Conservation (phyloP, 2,329 filamentous ascomycete species). For the Fusarium caatingaense region DNA sequence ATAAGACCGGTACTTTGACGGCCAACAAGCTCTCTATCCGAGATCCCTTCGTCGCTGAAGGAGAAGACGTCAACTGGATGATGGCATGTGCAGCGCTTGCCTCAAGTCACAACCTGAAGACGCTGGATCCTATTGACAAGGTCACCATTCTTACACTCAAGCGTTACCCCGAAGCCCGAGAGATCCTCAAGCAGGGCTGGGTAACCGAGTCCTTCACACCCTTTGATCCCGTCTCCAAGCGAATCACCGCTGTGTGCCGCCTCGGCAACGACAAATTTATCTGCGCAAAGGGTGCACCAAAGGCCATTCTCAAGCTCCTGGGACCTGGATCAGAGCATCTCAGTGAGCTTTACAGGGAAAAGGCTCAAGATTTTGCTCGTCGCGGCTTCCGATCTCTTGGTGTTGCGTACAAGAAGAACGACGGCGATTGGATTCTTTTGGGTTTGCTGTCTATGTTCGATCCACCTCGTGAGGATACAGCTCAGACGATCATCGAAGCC, state of each 20-base stretch:
- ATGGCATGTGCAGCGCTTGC: slow-evolving; percentile 33
- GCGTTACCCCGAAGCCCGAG: slow-evolving; percentile 22
- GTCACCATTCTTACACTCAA: slow-evolving; percentile 33
- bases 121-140: slow-evolving; percentile 22
- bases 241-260: slow-evolving; percentile 30
- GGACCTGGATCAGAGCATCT: slow-evolving; percentile 12
- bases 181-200: slow-evolving; percentile 29
- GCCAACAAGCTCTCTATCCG: slow-evolving; percentile 28
- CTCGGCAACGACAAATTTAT: neutral
- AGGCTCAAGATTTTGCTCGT: slow-evolving; percentile 27
- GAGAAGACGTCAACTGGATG: slow-evolving; percentile 34
- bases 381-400: slow-evolving; percentile 25
- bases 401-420: slow-evolving; percentile 35
- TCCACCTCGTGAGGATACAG: slow-evolving; percentile 21
- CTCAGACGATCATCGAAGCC: slow-evolving; percentile 27
- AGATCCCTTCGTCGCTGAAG: slow-evolving; percentile 28
- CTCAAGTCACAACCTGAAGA: slow-evolving; percentile 13
- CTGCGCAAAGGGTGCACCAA: slow-evolving; percentile 20
- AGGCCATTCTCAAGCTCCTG: slow-evolving; percentile 10
- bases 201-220: slow-evolving; percentile 21
- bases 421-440: slow-evolving; percentile 22
- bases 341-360: slow-evolving; percentile 20
- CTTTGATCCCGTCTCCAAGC: slow-evolving; percentile 25
- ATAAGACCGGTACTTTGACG: slow-evolving; percentile 26
- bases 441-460: slow-evolving; percentile 30